Conservation (phyloP, 2,329 filamentous ascomycete species). For the Samsoniella hepiali region DNA sequence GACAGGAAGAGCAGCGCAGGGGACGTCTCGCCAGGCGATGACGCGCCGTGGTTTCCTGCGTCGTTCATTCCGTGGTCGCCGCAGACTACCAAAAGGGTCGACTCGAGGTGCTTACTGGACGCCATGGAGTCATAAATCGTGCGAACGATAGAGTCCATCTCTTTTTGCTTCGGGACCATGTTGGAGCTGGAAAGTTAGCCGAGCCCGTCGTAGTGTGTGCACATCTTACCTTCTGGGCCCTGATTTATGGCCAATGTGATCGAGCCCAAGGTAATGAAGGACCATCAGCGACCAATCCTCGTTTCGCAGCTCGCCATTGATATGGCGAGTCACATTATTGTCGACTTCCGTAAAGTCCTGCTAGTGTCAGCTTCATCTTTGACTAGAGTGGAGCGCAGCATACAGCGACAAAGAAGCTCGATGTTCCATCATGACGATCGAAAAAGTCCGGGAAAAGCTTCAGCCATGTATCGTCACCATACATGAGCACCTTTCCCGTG, state of each 20-base stretch:
- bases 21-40: slow-evolving; percentile 89
- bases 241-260: slow-evolving; percentile 96
- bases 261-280: slow-evolving; percentile 90
- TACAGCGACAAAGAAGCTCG: slow-evolving; percentile 97
- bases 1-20: slow-evolving; percentile 89
- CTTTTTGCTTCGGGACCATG: slow-evolving; percentile 88
- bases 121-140: slow-evolving; percentile 75
- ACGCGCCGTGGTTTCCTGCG: slow-evolving; percentile 93
- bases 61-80: slow-evolving; percentile 99
- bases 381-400: slow-evolving; percentile 36
- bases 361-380: background rate
- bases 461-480: slow-evolving; percentile 96
- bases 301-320: slow-evolving; percentile 69
- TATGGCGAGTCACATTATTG: slow-evolving; percentile 91
- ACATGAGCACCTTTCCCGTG: slow-evolving; percentile 80
- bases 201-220: background rate
- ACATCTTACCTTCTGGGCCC: slow-evolving; percentile 69
- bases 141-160: slow-evolving; percentile 85
- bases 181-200: slow-evolving; percentile 57
- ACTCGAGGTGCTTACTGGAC: slow-evolving; percentile 64
- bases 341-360: slow-evolving; percentile 98
- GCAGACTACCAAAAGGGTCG: slow-evolving; percentile 79
- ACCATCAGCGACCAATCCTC: slow-evolving; percentile 92
- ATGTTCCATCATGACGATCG: slow-evolving; percentile 83
- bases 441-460: slow-evolving; percentile 93